Evolutionary conservation across 371 early-diverging fungal species (phyloP), one percentile per base, ranked within the genome.

Genomic region (Thermomucor indicae-seudaticae): DNA sequence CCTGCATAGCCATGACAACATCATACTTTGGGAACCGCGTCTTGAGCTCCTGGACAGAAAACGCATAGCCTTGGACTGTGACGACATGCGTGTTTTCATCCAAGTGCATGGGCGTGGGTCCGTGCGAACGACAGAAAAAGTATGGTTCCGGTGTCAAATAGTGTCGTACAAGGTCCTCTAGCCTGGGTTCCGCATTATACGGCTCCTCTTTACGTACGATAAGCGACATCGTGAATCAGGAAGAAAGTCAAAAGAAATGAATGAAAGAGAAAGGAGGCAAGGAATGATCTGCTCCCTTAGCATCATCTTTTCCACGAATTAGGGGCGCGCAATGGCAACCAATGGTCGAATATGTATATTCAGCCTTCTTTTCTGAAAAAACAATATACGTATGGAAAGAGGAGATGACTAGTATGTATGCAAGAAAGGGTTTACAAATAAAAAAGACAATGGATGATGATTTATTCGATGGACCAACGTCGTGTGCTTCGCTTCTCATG

Each of bases 101-200:
- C 12, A 51, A 32, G n/a, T 91, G 64, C 40, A 80, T 63, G 20
- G 95, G 95, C 17, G 93, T 85, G 14, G 93, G 90, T 2, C 92
- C 86, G 64, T 94, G 95, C 57, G 90, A 90, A 17, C 95, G 89
- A 46, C 78, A 73, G 48, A 82, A 82, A 40, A 80, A 75, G 24
- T 71, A 51, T 7, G 65, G 60, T 24, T 61, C 66, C 2, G 83
- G 80, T n/a, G 83, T 82, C 35, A 82, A 67, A 53, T 67, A 66
- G 23, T 72, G 61, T 37, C 79, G 65, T 12, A 82, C 66, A 14
- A 82, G 65, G 30, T 76, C 66, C 0, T 60, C 57, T 16, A 71
- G 59, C 1, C 31, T 53, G 6, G 83, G 80, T 45, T 82, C 83
- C 40, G 83, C 83, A 45, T 82, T 82, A 53, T 74, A 76, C 1